A percentile compares a stretch with the other conserved stretches of the same genome.
These are phyloP conservation scores for Aspergillus coremiiformis DNA, from an alignment of 495 filamentous ascomycete genomes.

Conservation along the genomic window DNA sequence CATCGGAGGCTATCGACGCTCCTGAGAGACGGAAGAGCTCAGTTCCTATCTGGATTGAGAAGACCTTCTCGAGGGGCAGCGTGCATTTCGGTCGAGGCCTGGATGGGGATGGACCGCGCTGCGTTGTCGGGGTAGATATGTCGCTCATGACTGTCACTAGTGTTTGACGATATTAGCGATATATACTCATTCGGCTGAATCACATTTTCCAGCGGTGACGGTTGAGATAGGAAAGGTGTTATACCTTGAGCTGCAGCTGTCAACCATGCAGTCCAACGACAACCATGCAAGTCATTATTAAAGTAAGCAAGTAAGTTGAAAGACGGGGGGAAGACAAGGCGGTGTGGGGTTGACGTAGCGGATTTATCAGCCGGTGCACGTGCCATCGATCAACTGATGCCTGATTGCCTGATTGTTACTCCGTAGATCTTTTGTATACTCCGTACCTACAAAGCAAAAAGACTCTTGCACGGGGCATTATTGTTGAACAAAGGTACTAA, in stretches of 20 bases:
- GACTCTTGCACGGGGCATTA: too few relatives aligned
- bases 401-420: too few relatives aligned
- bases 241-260: neutral
- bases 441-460: too few relatives aligned
- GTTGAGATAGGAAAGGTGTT: neutral
- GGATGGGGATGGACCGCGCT: neutral
- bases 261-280: too few relatives aligned
- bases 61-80: constrained; percentile 61
- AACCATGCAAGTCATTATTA: too few relatives aligned
- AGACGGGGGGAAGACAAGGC: neutral
- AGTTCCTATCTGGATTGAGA: constrained; percentile 89
- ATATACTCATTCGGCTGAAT: neutral
- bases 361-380: too few relatives aligned
- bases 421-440: too few relatives aligned
- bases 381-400: too few relatives aligned
- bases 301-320: too few relatives aligned
- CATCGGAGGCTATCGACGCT: constrained; percentile 92
- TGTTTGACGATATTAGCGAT: neutral
- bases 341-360: neutral
- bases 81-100: constrained; percentile 11
- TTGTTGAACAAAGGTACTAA: too few relatives aligned
- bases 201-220: neutral
- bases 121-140: neutral
- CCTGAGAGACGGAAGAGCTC: constrained; percentile 89
- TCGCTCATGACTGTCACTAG: neutral